phyloP scores from a whole-genome alignment of 2,329 filamentous ascomycete species.

The Nannizzia gypsea region DNA sequence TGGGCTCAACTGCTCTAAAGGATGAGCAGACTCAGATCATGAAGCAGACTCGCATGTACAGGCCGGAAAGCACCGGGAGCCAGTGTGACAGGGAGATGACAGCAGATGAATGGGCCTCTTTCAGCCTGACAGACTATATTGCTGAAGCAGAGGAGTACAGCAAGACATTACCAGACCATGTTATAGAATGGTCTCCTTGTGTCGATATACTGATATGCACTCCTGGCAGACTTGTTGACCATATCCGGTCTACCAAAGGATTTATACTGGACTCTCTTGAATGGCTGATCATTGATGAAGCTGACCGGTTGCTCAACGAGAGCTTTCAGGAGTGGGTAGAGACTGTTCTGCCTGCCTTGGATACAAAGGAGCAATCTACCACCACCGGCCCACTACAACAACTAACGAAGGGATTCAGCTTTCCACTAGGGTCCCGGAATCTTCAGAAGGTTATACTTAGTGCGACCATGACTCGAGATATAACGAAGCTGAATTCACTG shows the following conservation, averaged over 20 bases:
- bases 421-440: conserved; percentile 29
- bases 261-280: conserved; percentile 67
- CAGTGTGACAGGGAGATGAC: conserved; percentile 27
- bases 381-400: conserved; percentile 34
- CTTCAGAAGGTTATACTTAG: conserved; percentile 76
- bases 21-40: conserved; percentile 52
- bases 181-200: conserved; percentile 55
- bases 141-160: conserved; percentile 31
- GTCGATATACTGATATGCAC: conserved; percentile 86
- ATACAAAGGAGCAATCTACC: conserved; percentile 42
- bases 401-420: conserved; percentile 25
- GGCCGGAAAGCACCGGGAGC: conserved; percentile 36
- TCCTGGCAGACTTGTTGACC: conserved; percentile 81
- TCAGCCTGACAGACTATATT: conserved; percentile 35
- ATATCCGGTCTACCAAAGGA: conserved; percentile 70
- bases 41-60: conserved; percentile 55
- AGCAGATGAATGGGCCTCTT: conserved; percentile 37
- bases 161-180: conserved; percentile 46
- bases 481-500: conserved; percentile 65
- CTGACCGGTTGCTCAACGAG: conserved; percentile 80
- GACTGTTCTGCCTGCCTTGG: conserved; percentile 49
- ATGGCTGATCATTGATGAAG: conserved; percentile 89
- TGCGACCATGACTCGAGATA: conserved; percentile 80
- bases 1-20: conserved; percentile 65
- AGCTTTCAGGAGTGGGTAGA: conserved; percentile 87